Conservation (phyloP, 176 grass and related monocot species). For the Oryza officinalis region DNA sequence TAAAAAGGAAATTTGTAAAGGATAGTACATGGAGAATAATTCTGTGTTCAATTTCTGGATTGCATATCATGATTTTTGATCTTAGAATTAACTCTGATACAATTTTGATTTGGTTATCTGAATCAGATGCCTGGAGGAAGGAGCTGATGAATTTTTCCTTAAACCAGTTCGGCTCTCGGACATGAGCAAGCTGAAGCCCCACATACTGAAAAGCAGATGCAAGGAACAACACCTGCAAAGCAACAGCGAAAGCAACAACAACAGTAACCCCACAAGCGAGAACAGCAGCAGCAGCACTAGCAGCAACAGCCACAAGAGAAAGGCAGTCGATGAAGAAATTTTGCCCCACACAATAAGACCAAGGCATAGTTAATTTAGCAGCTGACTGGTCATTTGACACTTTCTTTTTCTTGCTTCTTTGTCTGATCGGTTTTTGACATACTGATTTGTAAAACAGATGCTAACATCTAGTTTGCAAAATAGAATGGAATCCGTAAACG, state of each 20-base stretch:
- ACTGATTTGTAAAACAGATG: neutral
- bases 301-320: slow-evolving; percentile 64
- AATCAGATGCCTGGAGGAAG: slow-evolving; percentile 96
- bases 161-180: slow-evolving; percentile 94
- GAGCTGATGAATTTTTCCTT: slow-evolving; percentile 90
- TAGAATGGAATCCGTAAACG: neutral
- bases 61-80: neutral
- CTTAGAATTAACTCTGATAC: neutral
- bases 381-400: slow-evolving; percentile 27
- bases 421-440: neutral
- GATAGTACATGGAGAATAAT: neutral
- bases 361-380: slow-evolving; percentile 44
- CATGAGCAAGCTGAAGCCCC: slow-evolving; percentile 85
- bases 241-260: slow-evolving; percentile 33
- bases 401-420: neutral
- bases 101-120: neutral
- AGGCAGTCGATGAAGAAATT: slow-evolving; percentile 52
- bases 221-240: slow-evolving; percentile 52
- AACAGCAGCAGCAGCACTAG: slow-evolving; percentile 33
- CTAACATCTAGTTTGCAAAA: neutral
- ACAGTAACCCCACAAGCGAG: slow-evolving; percentile 22
- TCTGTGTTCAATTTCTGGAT: neutral
- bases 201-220: slow-evolving; percentile 69
- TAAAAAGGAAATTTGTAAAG: neutral
- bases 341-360: slow-evolving; percentile 53